A percentile compares a stretch with the other conserved stretches of the same genome.
Conservation (phyloP, 2,329 filamentous ascomycete species). For the Periconia sp. region DNA sequence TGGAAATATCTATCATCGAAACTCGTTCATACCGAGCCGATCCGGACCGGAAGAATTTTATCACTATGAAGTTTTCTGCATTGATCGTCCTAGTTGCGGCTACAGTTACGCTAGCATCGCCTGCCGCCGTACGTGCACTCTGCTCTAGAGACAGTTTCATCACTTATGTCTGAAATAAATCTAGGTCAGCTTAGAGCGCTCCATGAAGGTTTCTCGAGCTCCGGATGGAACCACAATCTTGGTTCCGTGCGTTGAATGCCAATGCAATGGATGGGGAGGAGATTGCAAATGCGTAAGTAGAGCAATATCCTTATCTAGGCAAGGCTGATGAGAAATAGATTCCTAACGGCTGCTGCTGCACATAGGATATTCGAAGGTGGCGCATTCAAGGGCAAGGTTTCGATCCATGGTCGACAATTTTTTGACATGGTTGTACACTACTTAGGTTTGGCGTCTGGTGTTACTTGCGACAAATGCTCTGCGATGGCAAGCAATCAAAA, state of each 20-base stretch:
- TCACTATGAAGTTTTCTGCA: constrained; percentile 32
- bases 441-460: no score
- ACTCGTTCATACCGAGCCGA: neutral
- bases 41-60: neutral
- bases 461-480: no score
- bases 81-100: constrained; percentile 25
- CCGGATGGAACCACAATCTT: constrained; percentile 13
- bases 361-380: no score
- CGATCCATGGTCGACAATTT: no score
- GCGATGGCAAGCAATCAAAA: no score
- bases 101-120: constrained; percentile 28
- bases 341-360: constrained; percentile 38
- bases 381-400: no score
- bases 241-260: constrained; percentile 31
- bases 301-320: neutral
- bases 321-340: constrained; percentile 22
- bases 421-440: no score
- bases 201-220: constrained; percentile 20
- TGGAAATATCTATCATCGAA: neutral
- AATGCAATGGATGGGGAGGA: constrained; percentile 25
- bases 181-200: constrained; percentile 29
- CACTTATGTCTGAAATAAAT: neutral
- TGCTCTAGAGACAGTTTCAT: neutral
- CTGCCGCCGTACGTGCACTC: constrained; percentile 25
- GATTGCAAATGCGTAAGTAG: constrained; percentile 34